Conservation (phyloP, 441 rosid species). For the Viola pubescens region DNA sequence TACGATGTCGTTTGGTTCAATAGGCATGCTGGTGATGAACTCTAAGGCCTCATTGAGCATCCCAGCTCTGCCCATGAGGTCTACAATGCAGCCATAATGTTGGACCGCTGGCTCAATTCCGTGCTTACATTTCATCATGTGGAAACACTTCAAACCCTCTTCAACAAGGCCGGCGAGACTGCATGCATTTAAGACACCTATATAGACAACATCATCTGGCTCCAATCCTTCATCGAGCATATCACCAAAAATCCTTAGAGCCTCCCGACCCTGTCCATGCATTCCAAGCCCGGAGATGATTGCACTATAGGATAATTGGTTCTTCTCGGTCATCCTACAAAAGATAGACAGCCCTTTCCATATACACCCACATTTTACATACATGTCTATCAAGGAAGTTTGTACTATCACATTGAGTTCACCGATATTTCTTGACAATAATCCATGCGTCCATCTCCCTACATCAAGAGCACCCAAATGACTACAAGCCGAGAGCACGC, state of each 20-base stretch:
- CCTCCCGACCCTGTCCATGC: conserved; percentile 45
- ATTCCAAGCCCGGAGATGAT: conserved; percentile 49
- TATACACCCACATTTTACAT: conserved; percentile 54
- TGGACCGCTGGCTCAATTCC: conserved; percentile 49
- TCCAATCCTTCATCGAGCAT: conserved; percentile 36
- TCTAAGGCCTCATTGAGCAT: conserved; percentile 46
- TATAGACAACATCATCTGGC: conserved; percentile 49
- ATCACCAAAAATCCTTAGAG: conserved; percentile 37
- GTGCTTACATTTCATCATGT: conserved; percentile 41
- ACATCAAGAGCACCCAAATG: conserved; percentile 50
- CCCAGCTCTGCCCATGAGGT: conserved; percentile 58
- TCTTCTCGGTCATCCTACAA: conserved; percentile 32
- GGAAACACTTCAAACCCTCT: conserved; percentile 46
- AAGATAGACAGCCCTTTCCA: conserved; percentile 44
- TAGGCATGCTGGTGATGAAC: conserved; percentile 45
- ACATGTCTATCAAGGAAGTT: conserved; percentile 60
- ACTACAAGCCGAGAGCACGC: conserved; percentile 49
- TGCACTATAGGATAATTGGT: conserved; percentile 53
- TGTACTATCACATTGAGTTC: conserved; percentile 39
- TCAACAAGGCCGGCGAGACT: conserved; percentile 54
- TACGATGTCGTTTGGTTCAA: conserved; percentile 51
- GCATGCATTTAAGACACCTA: conserved; percentile 57
- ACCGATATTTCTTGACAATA: conserved; percentile 33
- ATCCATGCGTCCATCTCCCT: conserved; percentile 46
- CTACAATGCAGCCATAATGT: conserved; percentile 73